phyloP scores from a whole-genome alignment of 176 grass and related monocot genomes.

The Alopecurus myosuroides region DNA sequence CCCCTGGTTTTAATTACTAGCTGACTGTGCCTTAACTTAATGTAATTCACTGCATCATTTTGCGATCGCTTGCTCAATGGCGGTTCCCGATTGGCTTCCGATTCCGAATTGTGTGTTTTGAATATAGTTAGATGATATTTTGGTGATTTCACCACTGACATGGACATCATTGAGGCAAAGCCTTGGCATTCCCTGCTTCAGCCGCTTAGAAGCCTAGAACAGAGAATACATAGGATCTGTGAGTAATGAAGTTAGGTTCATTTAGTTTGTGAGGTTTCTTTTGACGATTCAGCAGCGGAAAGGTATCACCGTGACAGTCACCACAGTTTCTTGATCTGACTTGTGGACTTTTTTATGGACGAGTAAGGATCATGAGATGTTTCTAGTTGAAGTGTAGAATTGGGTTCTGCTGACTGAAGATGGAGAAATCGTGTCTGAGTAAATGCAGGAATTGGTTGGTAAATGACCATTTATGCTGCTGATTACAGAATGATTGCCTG shows the following conservation, averaged over 20 bases:
- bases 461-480: background rate
- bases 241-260: background rate
- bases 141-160: background rate
- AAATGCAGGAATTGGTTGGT: background rate
- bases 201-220: background rate
- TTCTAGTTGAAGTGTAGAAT: background rate
- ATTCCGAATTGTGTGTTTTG: background rate
- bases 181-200: background rate
- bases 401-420: background rate
- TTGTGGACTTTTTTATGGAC: background rate
- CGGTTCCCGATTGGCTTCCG: background rate
- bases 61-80: background rate
- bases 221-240: background rate
- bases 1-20: background rate
- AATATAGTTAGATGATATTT: background rate
- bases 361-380: background rate
- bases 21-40: background rate
- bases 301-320: background rate
- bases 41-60: background rate
- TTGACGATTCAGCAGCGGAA: background rate
- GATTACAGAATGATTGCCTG: background rate
- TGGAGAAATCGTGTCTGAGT: background rate
- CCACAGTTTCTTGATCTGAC: background rate
- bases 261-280: conserved; percentile 3
- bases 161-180: background rate